Evolutionary conservation across 129 eudicot genomes (phyloP), one percentile per base, ranked within the genome.

Genomic region (Saposhnikovia divaricata): DNA sequence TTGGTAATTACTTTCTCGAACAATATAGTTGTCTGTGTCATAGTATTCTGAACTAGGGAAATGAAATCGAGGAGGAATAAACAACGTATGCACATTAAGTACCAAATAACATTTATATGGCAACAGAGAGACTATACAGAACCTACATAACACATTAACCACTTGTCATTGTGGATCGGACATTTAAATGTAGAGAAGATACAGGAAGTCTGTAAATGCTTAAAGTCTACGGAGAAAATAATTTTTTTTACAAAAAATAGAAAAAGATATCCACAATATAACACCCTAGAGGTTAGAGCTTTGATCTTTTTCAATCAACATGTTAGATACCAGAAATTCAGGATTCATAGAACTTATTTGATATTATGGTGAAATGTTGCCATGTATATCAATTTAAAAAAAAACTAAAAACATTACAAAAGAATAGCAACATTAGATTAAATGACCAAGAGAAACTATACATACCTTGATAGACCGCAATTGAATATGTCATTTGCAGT

Each of bases 401-500:
- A 3, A 6, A 25, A 13, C 14, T 11, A 66, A 0, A 66, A 66
- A 10, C 40, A 59, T 27, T 23, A 15, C 14, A 57, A 39, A 5
- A 21, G 46, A 77, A 31, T 43, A 21, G 27, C 14, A n/a, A 39
- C 65, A 6, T 14, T 10, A 71, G 12, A 37, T 46, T 19, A 9
- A 14, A 51, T 40, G 45, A 34, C 14, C 3, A 57, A 80, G n/a
- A 13, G 42, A 68, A 71, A 82, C 72, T 38, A 74, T 12, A 18
- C 21, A 55, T 81, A 95, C 98, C 85, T 88, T 51, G 93, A 84
- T 74, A 95, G 72, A 48, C 97, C 98, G 37, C 85, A 86, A 75
- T 92, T 90, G 82, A 89, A 94, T 76, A 92, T 86, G 47, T 92
- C 94, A 70, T 86, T 88, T 61, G 98, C 96, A 53, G 90, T 90